Conservation (phyloP, 257 asterid species). For the Perilla frutescens region DNA sequence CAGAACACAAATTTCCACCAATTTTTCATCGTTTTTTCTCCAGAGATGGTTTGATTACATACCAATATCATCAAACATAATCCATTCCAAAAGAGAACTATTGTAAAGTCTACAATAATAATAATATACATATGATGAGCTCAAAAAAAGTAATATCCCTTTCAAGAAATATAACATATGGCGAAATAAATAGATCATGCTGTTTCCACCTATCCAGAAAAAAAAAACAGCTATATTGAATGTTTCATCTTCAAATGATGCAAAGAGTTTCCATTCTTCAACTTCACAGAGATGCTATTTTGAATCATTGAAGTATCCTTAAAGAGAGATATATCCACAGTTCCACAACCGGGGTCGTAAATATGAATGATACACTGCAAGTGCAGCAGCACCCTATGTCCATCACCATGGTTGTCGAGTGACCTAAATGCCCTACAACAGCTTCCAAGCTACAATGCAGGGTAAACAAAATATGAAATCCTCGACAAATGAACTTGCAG, state of each 20-base stretch:
- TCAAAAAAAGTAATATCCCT: conserved; percentile 13
- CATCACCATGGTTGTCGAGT: neutral
- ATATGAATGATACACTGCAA: conserved; percentile 20
- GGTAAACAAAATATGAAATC: neutral
- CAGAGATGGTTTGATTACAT: no score
- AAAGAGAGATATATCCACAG: conserved; percentile 47
- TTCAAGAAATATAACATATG: conserved; percentile 25
- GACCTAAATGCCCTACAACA: conserved; percentile 35
- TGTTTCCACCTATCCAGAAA: conserved; percentile 33
- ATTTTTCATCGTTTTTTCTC: no score
- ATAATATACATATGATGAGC: conserved; percentile 33
- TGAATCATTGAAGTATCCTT: conserved; percentile 32
- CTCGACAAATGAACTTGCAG: neutral
- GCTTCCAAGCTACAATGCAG: conserved; percentile 56
- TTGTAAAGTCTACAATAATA: conserved; percentile 19
- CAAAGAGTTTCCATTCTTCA: conserved; percentile 24
- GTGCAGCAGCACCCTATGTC: conserved; percentile 28
- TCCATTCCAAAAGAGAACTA: conserved; percentile 25
- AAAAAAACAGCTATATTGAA: conserved; percentile 35
- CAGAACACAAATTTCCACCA: no score
- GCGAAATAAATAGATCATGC: conserved; percentile 25
- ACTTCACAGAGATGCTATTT: conserved; percentile 29
- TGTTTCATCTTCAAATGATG: conserved; percentile 30
- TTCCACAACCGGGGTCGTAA: conserved; percentile 32
- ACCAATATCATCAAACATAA: conserved; percentile 18